phyloP scores from a whole-genome alignment of 169 alveolate species.

The Neospora caninum region DNA sequence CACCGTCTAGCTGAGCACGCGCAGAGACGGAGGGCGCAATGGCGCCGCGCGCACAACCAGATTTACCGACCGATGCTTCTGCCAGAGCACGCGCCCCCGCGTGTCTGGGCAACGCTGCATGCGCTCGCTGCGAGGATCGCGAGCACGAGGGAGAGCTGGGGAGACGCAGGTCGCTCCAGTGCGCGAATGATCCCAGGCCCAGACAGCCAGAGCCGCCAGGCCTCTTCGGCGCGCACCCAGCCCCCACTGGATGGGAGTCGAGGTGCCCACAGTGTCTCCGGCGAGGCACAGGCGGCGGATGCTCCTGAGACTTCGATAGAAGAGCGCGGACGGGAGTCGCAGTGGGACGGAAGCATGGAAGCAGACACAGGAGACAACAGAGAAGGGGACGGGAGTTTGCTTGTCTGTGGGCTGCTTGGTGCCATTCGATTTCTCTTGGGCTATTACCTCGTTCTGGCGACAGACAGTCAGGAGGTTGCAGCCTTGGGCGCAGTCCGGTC shows the following conservation, averaged over 20 bases:
- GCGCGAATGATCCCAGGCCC: too few species aligned
- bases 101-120: not conserved
- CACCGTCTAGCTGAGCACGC: not conserved
- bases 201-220: not conserved
- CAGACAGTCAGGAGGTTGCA: not conserved
- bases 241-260: not conserved
- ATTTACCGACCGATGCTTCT: not conserved
- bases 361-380: not conserved
- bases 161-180: not conserved
- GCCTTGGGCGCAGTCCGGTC: not conserved
- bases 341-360: not conserved
- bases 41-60: not conserved
- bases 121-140: not conserved
- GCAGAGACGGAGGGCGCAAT: not conserved
- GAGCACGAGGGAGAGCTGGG: not conserved
- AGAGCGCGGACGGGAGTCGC: not conserved
- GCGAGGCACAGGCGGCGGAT: not conserved
- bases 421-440: slow-evolving; percentile 24
- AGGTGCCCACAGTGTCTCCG: not conserved
- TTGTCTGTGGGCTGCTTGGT: not conserved
- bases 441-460: slow-evolving; percentile 17
- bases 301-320: not conserved
- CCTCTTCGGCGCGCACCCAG: not conserved
- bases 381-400: not conserved
- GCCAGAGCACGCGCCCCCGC: not conserved